Evolutionary conservation across 176 grass and related monocot species (phyloP), one percentile per base, ranked within the genome.

Genomic region (Musa acuminata): DNA sequence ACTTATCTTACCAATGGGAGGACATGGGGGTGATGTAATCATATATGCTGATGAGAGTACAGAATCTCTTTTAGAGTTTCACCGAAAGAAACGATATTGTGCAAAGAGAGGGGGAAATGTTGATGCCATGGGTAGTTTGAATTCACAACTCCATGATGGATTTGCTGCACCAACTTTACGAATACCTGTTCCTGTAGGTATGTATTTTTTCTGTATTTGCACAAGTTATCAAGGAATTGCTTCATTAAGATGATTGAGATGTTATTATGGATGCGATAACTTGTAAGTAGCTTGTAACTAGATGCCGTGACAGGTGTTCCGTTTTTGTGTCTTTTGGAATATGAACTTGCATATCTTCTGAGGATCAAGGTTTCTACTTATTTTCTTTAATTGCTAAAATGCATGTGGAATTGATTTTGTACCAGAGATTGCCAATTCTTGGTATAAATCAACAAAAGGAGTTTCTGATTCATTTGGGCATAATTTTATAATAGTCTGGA

Each of bases 121-220:
- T 8, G 90, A 91, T 60, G 83, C 83, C 53, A 92, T 69, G 83
- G 94, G 90, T 43, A 67, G 79, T 26, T 80, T 97, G 52, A 93
- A 63, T 87, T 93, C 87, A 51, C 81, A 87, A 81, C 79, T 97
- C 83, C 87, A 84, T 83, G 87, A 87, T 63, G 94, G 94, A 48
- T 85, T 88, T 73, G 77, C 87, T 10, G 83, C 85, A 35, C 81
- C 89, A 26, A 79, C 79, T 22, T 83, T 97, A 77, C 85, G 87
- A 77, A 85, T 98, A 87, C 86, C 90, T 69, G 94, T 93, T 51
- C 90, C 94, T 93, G 82, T 89, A 93, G 94, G 90, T 97, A 85
- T 85, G 85, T 87, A 76, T 62, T 29, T 65, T 65, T 79, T 43
- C 6, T 35, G 11, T 25, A 23, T 43, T 7, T 68, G 27, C 25